Evolutionary conservation across 495 filamentous ascomycete species (phyloP).

Genomic region (Neurospora sp.): DNA sequence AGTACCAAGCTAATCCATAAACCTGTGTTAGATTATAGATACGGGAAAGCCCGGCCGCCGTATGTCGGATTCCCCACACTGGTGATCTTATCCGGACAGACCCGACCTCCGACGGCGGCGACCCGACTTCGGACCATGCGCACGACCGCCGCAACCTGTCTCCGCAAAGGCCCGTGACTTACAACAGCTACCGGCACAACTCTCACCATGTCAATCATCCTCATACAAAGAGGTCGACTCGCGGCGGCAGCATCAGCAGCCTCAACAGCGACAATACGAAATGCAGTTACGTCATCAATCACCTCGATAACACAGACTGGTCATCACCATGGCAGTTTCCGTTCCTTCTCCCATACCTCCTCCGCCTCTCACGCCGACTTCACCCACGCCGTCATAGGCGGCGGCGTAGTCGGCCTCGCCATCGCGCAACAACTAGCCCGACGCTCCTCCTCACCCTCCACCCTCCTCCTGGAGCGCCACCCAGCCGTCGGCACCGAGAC

Average conservation of each 20-base stretch:
- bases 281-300: neutral
- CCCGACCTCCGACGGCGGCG: neutral
- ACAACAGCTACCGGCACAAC: neutral
- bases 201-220: neutral
- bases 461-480: conserved; percentile 78
- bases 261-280: neutral
- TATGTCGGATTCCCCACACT: neutral
- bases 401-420: conserved; percentile 85
- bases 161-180: neutral
- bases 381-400: conserved; percentile 83
- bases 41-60: neutral
- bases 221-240: neutral
- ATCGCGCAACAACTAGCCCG: conserved; percentile 67
- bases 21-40: neutral
- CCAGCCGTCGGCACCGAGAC: conserved; percentile 76
- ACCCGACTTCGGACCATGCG: neutral
- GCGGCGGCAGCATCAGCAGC: neutral
- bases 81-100: neutral
- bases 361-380: conserved; percentile 51
- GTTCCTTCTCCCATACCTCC: conserved; percentile 23
- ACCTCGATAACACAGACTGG: neutral
- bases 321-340: neutral
- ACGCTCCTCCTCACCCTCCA: conserved; percentile 39
- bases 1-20: too few relatives aligned
- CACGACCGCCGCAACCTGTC: neutral